phyloP scores from a whole-genome alignment of 192 early-diverging fungal genomes.

The Linnemannia exigua region DNA sequence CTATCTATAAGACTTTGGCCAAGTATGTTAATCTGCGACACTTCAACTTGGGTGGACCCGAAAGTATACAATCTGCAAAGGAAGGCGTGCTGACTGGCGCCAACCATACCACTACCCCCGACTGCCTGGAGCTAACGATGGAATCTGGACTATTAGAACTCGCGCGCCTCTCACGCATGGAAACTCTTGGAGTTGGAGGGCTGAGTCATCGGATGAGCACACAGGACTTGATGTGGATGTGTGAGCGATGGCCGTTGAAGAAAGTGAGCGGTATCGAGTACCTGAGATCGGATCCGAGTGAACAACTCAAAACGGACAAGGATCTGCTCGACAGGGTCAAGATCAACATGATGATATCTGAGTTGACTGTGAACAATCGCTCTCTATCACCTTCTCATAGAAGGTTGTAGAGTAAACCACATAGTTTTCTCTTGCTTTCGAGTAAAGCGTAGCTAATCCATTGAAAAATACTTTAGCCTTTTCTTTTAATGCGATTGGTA shows the following conservation, averaged over 20 bases:
- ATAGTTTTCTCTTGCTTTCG: no score
- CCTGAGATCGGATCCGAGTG: background rate
- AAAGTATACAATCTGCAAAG: background rate
- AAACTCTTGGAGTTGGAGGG: background rate
- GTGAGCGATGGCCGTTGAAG: background rate
- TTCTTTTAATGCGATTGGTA: no score
- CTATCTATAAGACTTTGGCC: background rate
- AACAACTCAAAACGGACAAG: background rate
- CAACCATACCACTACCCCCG: background rate
- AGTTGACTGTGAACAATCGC: background rate
- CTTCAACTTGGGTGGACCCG: background rate
- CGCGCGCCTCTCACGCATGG: background rate
- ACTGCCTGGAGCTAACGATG: background rate
- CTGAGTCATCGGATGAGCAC: background rate
- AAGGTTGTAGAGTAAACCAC: no score
- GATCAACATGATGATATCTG: constrained; percentile 4
- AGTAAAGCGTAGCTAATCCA: no score
- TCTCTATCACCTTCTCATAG: background rate
- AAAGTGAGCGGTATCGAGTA: background rate
- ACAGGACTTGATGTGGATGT: background rate
- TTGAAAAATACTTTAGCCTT: no score
- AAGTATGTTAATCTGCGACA: constrained; percentile 6
- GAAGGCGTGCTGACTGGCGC: background rate
- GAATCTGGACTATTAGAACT: background rate
- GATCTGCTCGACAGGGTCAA: background rate